phyloP scores from a whole-genome alignment of 2,329 filamentous ascomycete genomes.

The Stemphylium beticola region DNA sequence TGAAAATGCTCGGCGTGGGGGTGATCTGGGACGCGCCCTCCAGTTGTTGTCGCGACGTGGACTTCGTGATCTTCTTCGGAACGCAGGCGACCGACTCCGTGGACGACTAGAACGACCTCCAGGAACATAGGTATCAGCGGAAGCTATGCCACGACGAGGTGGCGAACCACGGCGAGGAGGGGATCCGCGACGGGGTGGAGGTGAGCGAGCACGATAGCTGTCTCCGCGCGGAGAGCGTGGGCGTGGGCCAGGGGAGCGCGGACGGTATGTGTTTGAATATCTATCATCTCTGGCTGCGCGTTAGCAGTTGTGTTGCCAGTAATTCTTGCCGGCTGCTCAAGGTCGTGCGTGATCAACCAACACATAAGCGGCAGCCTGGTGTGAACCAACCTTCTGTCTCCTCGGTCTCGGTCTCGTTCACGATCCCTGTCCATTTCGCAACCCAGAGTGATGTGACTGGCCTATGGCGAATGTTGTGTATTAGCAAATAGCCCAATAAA shows the following conservation, averaged over 20 bases:
- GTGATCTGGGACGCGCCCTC: conserved; percentile 57
- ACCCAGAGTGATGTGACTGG: not conserved
- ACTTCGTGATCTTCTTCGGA: conserved; percentile 50
- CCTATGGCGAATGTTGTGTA: not conserved
- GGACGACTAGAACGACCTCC: conserved; percentile 44
- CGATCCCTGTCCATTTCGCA: conserved; percentile 48
- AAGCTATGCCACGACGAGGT: conserved; percentile 43
- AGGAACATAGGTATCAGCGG: conserved; percentile 52
- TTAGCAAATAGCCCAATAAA: conserved; percentile 6
- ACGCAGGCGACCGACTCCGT: conserved; percentile 48
- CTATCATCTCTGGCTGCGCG: conserved; percentile 39
- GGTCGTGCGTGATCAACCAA: not conserved
- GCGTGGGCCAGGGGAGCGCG: conserved; percentile 43
- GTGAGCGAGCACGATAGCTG: conserved; percentile 41
- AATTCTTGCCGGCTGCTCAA: not conserved
- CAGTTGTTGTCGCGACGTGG: conserved; percentile 51
- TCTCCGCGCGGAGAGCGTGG: conserved; percentile 42
- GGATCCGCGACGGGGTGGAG: conserved; percentile 10
- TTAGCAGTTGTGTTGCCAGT: conserved; percentile 16
- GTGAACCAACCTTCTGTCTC: conserved; percentile 53
- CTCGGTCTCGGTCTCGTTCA: conserved; percentile 51
- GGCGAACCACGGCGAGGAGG: conserved; percentile 28
- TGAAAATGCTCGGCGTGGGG: conserved; percentile 52
- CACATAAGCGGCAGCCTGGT: conserved; percentile 20
- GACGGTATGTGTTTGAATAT: conserved; percentile 48